Percentiles rank a stretch among this genome's conserved stretches.
phyloP scores from a whole-genome alignment of 306 rosid genomes.

The Mimosa bimucronata region DNA sequence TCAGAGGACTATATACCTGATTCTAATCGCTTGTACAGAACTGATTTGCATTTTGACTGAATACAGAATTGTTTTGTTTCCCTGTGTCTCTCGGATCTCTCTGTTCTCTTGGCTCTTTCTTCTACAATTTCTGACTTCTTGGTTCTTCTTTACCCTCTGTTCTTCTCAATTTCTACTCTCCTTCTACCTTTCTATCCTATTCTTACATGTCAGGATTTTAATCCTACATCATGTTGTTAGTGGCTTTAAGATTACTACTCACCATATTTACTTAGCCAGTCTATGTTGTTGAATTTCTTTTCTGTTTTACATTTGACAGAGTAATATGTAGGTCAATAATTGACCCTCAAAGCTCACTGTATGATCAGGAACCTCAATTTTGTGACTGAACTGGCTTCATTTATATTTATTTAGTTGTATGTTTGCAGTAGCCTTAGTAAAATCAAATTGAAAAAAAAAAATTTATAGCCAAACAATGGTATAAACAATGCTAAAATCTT shows the following conservation, averaged over 20 bases:
- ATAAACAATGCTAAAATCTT: background rate
- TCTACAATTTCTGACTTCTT: too few relatives aligned
- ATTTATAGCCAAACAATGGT: background rate
- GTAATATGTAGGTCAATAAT: background rate
- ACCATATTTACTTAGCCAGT: constrained; percentile 16
- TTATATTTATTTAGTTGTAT: background rate
- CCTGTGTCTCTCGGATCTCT: too few relatives aligned
- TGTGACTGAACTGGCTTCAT: constrained; percentile 2
- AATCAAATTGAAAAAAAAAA: constrained; percentile 4
- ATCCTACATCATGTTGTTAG: too few relatives aligned
- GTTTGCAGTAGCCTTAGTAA: background rate
- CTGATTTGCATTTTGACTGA: too few relatives aligned
- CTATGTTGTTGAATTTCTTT: background rate
- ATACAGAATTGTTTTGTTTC: too few relatives aligned
- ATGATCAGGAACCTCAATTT: background rate
- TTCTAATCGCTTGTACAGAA: too few relatives aligned
- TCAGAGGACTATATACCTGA: too few relatives aligned
- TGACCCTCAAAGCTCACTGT: background rate
- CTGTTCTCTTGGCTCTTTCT: too few relatives aligned
- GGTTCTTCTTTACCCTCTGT: too few relatives aligned
- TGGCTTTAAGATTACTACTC: constrained; percentile 32
- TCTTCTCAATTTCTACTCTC: too few relatives aligned
- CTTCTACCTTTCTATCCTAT: too few relatives aligned
- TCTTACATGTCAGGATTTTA: too few relatives aligned
- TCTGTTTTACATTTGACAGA: background rate